Evolutionary conservation across 768 basidiomycete genomes (phyloP), one percentile per base, ranked within the genome.

Genomic region (Piloderma croceum): DNA sequence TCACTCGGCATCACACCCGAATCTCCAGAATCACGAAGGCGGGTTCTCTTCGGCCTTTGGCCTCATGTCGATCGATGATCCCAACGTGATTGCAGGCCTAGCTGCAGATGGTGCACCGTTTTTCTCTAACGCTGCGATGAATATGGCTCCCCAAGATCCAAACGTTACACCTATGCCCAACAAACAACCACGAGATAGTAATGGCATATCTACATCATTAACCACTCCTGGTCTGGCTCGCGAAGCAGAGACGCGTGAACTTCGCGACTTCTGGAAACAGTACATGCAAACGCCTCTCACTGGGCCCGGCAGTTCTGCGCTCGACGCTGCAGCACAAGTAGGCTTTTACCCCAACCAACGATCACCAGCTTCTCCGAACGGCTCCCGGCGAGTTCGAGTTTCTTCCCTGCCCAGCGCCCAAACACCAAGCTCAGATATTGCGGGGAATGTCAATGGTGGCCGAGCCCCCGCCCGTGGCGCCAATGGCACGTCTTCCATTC

Each of bases 11-110:
- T n/a, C n/a, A n/a, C n/a, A n/a, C n/a, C n/a, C n/a, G n/a, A n/a
- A n/a, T n/a, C 29, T 22, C 24, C 36, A 23, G 6, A 7, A 19
- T 5, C 47, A 54, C 15, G 68, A 73, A 42, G 66, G 62, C 20
- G 68, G 63, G 1, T 74, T 83, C 51, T 75, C 73, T 4, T 73
- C 70, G 18, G 81, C 79, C 2, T 88, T 90, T 54, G 86, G 83
- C 6, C 68, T 82, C 38, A 75, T 90, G 79, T 78, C 77, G 15
- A 69, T 90, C 37, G 85, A 87, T 42, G 86, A 89, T 52, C 76
- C 79, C 2, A 73, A 73, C 39, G 78, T 81, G 6, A 67, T 87
- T 25, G 78, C 82, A 0, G 74, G 80, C 2, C 65, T 85, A 35
- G 58, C 77, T 1, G 58, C 57, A 3, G 80, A 81, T 43, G 74